Evolutionary conservation across 352 stramenopile genomes (phyloP).

Genomic region (Aphanomyces astaci): DNA sequence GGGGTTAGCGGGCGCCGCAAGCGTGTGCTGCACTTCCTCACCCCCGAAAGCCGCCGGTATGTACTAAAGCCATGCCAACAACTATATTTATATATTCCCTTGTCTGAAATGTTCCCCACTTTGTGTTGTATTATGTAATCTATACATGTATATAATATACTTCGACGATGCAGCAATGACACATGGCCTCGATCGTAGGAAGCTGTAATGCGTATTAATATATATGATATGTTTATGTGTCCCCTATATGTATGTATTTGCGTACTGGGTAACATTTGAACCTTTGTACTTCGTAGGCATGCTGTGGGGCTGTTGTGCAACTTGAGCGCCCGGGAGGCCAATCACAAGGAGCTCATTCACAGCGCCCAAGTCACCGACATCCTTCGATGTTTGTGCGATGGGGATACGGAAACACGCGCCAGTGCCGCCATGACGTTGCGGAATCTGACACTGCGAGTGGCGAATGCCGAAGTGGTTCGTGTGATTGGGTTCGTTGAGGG

Average conservation of each 20-base stretch:
- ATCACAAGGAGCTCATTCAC: constrained; percentile 71
- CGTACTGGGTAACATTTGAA: too few species aligned
- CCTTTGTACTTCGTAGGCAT: constrained; percentile 29
- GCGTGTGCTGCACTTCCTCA: constrained; percentile 13
- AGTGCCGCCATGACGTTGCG: constrained; percentile 63
- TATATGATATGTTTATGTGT: too few species aligned
- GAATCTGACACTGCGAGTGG: constrained; percentile 62
- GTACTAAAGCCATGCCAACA: not conserved
- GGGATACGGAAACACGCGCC: constrained; percentile 54
- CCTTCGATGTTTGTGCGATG: constrained; percentile 61
- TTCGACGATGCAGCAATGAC: too few species aligned
- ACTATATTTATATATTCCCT: too few species aligned
- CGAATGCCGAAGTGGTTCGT: constrained; percentile 62
- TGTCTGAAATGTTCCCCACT: too few species aligned
- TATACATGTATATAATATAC: too few species aligned
- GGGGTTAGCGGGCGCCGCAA: constrained; percentile 35
- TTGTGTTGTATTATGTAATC: too few species aligned
- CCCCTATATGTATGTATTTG: too few species aligned
- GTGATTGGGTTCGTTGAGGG: not conserved
- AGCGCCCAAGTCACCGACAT: constrained; percentile 56
- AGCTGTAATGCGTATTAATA: too few species aligned
- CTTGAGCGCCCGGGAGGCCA: constrained; percentile 58
- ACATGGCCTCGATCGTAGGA: too few species aligned
- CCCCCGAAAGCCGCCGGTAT: constrained; percentile 15
- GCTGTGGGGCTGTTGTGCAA: constrained; percentile 72